These are phyloP conservation scores for Tolypocladium cylindrosporum DNA, from an alignment of 2,329 filamentous ascomycete genomes.

Conservation along the genomic window DNA sequence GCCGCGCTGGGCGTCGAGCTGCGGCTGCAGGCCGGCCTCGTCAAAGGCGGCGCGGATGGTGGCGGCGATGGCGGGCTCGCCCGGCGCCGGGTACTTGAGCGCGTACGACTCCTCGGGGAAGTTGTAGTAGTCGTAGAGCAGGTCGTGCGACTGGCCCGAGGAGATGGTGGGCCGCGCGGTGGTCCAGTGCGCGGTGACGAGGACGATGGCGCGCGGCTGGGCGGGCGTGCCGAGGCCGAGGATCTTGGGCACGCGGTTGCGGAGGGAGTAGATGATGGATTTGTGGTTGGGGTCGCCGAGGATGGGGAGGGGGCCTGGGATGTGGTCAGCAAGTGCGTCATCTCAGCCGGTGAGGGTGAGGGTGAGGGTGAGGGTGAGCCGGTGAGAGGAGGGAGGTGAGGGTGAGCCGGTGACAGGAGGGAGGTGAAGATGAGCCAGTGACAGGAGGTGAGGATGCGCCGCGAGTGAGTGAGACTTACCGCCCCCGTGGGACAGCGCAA, in stretches of 20 bases:
- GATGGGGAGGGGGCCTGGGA: slow-evolving; percentile 43
- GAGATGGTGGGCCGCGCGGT: slow-evolving; percentile 39
- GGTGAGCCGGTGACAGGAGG: not conserved
- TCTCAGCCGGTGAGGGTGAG: not conserved
- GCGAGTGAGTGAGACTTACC: slow-evolving; percentile 16
- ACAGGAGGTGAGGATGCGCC: too few species aligned
- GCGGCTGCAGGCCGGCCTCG: slow-evolving; percentile 31
- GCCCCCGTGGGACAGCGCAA: slow-evolving; percentile 41
- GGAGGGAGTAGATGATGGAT: slow-evolving; percentile 39
- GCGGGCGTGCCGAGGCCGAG: slow-evolving; percentile 41
- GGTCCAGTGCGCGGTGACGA: slow-evolving; percentile 51
- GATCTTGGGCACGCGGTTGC: slow-evolving; percentile 42
- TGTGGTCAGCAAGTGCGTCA: not conserved
- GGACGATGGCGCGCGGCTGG: slow-evolving; percentile 39
- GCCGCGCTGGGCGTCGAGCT: slow-evolving; percentile 28
- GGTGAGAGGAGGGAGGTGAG: not conserved
- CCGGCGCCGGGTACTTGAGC: slow-evolving; percentile 46
- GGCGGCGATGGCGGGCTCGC: slow-evolving; percentile 41
- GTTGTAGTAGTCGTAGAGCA: slow-evolving; percentile 50
- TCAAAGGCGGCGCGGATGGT: slow-evolving; percentile 35
- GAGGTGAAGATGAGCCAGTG: too few species aligned
- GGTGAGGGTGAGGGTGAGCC: not conserved
- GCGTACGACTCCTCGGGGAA: slow-evolving; percentile 46
- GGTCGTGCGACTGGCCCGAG: slow-evolving; percentile 31
- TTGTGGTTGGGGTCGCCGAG: slow-evolving; percentile 44